Base-by-base conservation (phyloP, 305 asterid species). In the Euphrasia arctica region DNA sequence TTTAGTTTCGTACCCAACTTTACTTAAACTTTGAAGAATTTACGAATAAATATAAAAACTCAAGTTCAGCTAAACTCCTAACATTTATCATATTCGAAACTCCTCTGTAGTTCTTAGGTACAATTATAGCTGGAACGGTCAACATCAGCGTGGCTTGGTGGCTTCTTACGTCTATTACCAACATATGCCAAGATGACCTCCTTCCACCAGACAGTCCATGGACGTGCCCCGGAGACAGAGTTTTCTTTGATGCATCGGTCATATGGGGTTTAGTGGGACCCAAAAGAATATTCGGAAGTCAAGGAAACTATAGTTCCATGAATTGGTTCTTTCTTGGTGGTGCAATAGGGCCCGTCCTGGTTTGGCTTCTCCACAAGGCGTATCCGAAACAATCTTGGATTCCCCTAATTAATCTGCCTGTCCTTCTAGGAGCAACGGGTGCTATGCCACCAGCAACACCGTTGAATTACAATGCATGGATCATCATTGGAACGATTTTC, bases 181-280 rank as follows among this genome's bases (percentile, higher is more conserved):
- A 89, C 83, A 91, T 89, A 74, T 91, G 96, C 84, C 87, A 91
- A 54, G 95, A 86, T 32, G 90, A 86, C 25, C 90, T 86, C 68
- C 95, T 91, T 70, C 95, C 98, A 41, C 79, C 87, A 9, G 79
- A 75, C 75, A 91, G 98, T 70, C 96, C 94, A 9, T 91, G 98
- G 98, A 91, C 98, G 15, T 91, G 97, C 78, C 96, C 97, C 0
- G 85, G 92, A 51, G 95, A 91, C 31, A 68, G 91, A 43, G 95
- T 91, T 65, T 88, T 91, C 83, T 91, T 86, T 15, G 95, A 88
- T 65, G 98, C 95, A 65, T 88, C 98, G 34, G 96, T 91, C 49
- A 88, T 91, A 57, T 91, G 98, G 95, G 98, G 98, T 60, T 77
- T 91, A 64, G 91, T 86, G 29, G 96, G 98, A 12, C 96, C 98